These are phyloP conservation scores for Tricholoma matsutake DNA, from an alignment of 768 basidiomycete species.

Conservation along the genomic window DNA sequence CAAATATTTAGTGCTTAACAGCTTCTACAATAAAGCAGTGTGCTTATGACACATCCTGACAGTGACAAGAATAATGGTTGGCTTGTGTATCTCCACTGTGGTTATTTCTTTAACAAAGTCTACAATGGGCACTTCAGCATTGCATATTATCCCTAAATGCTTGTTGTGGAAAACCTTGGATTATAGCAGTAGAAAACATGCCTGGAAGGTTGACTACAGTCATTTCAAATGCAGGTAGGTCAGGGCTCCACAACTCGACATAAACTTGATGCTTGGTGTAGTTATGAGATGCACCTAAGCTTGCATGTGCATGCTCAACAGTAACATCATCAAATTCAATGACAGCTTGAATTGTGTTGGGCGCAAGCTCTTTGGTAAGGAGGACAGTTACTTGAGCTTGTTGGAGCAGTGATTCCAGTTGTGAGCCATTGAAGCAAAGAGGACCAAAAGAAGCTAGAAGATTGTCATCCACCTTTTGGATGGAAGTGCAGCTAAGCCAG, in stretches of 20 bases:
- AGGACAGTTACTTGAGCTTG: neutral
- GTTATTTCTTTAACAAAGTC: neutral
- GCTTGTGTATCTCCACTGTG: neutral
- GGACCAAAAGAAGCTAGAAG: neutral
- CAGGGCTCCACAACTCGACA: neutral
- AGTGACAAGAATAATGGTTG: neutral
- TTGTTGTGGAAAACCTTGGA: neutral
- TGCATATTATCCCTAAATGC: neutral
- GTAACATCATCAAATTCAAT: neutral
- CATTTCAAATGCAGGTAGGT: neutral
- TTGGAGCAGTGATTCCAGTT: neutral
- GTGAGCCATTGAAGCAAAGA: neutral
- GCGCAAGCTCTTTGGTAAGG: neutral
- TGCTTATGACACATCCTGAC: neutral
- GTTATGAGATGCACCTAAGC: neutral
- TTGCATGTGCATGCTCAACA: neutral
- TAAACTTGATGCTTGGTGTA: neutral
- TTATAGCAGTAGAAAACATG: neutral
- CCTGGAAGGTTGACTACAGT: neutral
- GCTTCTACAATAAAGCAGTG: neutral
- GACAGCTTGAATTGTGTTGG: neutral
- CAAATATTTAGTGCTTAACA: neutral
- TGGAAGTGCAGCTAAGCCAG: neutral
- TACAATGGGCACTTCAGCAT: neutral
- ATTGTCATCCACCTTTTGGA: neutral